Base-by-base conservation (phyloP, 331 rosid species). In the Spiraea crenata region DNA sequence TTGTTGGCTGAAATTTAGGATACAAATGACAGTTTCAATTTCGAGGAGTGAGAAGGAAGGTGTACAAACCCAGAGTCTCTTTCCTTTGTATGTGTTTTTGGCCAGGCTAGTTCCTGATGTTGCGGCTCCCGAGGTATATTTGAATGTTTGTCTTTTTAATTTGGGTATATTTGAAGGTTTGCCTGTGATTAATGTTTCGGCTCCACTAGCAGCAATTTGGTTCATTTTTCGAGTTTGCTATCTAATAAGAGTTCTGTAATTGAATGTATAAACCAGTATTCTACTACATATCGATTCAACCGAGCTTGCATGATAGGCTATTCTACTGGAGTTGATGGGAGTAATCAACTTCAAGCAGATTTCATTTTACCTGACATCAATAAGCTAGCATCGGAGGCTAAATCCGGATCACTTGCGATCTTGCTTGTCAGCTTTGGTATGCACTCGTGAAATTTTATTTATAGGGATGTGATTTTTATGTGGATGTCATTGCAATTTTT, bases 361-460 rank as follows among this genome's bases (percentile, higher is more conserved):
- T 86, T 92, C 71, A 59, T 56, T 64, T 92, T 92, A 40, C 95
- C 89, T 41, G 91, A 85, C 49, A 61, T 80, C 50, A 77, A 77
- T 47, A 90, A 82, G 89, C 81, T 92, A 35, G 86, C 87, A 5
- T 39, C 9, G 67, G 86, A 85, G 68, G 89, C 85, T 59, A 82
- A 50, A 61, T 77, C 87, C n/a, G 84, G 85, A 47, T 79, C 88
- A 56, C 75, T 83, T 70, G 77, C 81, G 52, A 72, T 90, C 79
- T 76, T 90, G 77, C 70, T 92, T 65, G 83, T 90, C 70, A 83
- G 87, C 81, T 74, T 79, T 67, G 95, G 88, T 86, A 85, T 54
- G 70, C 25, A 42, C 66, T 57, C 14, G 71, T 76, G 62, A 62
- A 19, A 35, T 51, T 63, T 75, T 9, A 44, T 47, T 78, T 60